Evolutionary conservation across 768 basidiomycete genomes (phyloP).

Genomic region (Termitomyces sp.): DNA sequence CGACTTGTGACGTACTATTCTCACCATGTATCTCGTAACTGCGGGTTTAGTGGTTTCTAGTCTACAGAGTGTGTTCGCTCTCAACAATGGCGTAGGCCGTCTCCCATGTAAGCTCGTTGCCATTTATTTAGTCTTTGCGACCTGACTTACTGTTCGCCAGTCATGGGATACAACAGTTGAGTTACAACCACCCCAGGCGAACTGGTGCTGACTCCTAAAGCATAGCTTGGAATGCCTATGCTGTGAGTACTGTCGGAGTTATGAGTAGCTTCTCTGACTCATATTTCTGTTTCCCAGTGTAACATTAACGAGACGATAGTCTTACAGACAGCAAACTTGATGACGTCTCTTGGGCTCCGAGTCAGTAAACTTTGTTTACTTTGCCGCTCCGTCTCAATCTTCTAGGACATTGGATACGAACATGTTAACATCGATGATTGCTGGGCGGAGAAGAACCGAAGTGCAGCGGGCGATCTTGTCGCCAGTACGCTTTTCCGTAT

Average conservation of each 20-base stretch:
- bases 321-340: slow-evolving; percentile 46
- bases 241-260: slow-evolving; percentile 34
- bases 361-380: slow-evolving; percentile 25
- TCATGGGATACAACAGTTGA: slow-evolving; percentile 65
- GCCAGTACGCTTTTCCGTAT: slow-evolving; percentile 36
- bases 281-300: slow-evolving; percentile 39
- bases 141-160: slow-evolving; percentile 26
- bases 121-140: not conserved
- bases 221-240: slow-evolving; percentile 70
- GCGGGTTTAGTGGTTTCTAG: not conserved
- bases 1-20: not conserved
- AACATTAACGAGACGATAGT: slow-evolving; percentile 56
- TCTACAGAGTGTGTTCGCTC: slow-evolving; percentile 3
- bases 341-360: slow-evolving; percentile 54
- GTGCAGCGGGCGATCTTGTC: slow-evolving; percentile 50
- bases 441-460: slow-evolving; percentile 58
- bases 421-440: slow-evolving; percentile 68
- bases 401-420: slow-evolving; percentile 56
- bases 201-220: not conserved
- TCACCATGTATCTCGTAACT: slow-evolving; percentile 1
- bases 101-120: slow-evolving; percentile 33
- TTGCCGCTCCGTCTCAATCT: not conserved
- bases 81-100: slow-evolving; percentile 34
- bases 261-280: not conserved
- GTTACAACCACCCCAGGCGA: slow-evolving; percentile 18